Base-by-base conservation (phyloP, 352 stramenopile species). In the Phytophthora crassamura region DNA sequence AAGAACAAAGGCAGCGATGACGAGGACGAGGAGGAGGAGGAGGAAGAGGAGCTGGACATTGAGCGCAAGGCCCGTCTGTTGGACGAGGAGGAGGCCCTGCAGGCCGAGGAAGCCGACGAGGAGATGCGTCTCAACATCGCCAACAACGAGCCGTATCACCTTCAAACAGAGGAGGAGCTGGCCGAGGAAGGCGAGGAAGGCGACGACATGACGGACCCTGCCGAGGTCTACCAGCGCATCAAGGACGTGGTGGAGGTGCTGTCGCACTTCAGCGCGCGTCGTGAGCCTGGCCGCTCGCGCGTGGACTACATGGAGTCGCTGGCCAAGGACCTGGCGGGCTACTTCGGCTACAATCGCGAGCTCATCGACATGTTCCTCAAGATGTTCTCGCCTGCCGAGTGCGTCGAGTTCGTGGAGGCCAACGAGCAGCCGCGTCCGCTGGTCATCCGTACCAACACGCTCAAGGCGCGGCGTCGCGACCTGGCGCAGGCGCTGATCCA, bases 381-480 rank as follows among this genome's bases (percentile, higher is more conserved):
- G 63, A 99, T 99, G 92, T 99, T 99, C 69, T 97, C 94, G 43
- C 97, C 97, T 0, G 91, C 95, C 47, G 97, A 99, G 81, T 97
- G 91, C 49, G 75, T 99, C 15, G 97, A 99, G 75, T 99, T 99
- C 74, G 80, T 99, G 25, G 97, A 99, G 67, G 97, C 98, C 35
- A 99, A 98, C 66, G 98, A 99, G 64, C 96, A 97, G 69, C 90
- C 95, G 33, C 89, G 98, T 45, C 98, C 98, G 30, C 80, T 99
- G 22, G 98, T 99, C 15, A 98, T 99, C 54, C 93, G 98, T 55
- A 98, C 97, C n/a, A 99, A 99, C 86, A 99, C 98, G 48, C 84
- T 99, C 45, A 99, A 99, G 84, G 94, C 97, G 28, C 88, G 97
- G 64, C 93, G 98, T 67, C 98, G 98, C 71, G 98, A 99, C 69